Base-by-base conservation (phyloP, 83 land plant species). In the Picea abies region DNA sequence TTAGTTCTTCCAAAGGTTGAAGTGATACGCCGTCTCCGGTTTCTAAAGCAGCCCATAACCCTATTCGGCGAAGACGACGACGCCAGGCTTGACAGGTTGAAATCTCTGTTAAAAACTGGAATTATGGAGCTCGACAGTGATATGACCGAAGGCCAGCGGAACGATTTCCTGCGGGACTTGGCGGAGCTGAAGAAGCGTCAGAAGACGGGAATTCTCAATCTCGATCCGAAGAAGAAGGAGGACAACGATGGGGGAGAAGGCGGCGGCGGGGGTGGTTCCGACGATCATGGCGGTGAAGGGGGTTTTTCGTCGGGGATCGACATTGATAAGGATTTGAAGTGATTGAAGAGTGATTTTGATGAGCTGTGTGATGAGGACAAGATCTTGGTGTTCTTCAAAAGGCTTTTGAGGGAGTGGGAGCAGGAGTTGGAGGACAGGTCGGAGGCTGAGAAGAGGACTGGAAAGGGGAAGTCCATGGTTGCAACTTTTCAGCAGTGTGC, bases 401-500 rank as follows among this genome's bases (percentile, higher is more conserved):
- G 89, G 89, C 77, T 97, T 78, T 83, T 97, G 87, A 89, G 91
- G 83, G 99, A 97, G 91, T 97, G 99, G 99, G 94, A 96, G 41
- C 93, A 94, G 83, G 99, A 97, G 88, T 81, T 97, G 39, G 83
- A 86, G 80, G 92, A 94, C 76, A 87, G 94, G 91, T 80, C 89
- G 0, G 98, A 96, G 10, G 67, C 89, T 2, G 98, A 91, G 91
- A 94, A 88, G 88, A 83, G 98, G 82, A 92, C 98, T 8, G 98
- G 96, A 25, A 93, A 93, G 78, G 99, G 98, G 63, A 95, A 95
- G 86, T 84, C 88, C 0, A 95, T 92, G 88, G 97, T 95, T 70
- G 99, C 99, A 37, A 97, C 95, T n/a, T 97, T 90, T 85, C 94
- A 97, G 92, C 99, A 97, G 86, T 97, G 99, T 79, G 98, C 94